These are phyloP conservation scores for Antrodiella citrinella DNA, from an alignment of 768 basidiomycete species.

Conservation along the genomic window DNA sequence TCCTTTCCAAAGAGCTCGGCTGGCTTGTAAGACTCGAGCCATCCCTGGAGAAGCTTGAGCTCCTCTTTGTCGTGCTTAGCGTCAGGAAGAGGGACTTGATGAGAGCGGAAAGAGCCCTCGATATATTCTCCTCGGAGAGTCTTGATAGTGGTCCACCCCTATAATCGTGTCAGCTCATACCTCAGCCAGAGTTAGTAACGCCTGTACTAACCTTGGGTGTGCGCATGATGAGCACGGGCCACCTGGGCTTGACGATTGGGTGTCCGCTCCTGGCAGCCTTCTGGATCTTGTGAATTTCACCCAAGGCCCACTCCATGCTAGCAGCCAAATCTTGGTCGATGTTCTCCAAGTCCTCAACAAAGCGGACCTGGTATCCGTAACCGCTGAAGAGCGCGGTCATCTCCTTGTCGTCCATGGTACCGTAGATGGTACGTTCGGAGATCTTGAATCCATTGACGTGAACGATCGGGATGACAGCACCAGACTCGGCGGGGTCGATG, in stretches of 20 bases:
- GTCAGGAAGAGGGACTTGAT: conserved; percentile 81
- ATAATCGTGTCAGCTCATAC: conserved; percentile 10
- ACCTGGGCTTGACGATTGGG: conserved; percentile 81
- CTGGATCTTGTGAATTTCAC: conserved; percentile 72
- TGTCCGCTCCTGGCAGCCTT: conserved; percentile 66
- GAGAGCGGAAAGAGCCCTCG: conserved; percentile 76
- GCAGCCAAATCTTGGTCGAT: conserved; percentile 77
- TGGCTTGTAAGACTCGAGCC: conserved; percentile 70
- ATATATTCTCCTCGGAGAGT: conserved; percentile 59
- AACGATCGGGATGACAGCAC: conserved; percentile 86
- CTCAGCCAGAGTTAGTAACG: neutral
- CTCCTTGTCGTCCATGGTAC: conserved; percentile 88
- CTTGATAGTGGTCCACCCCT: conserved; percentile 68
- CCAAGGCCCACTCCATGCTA: conserved; percentile 74
- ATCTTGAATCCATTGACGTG: conserved; percentile 90
- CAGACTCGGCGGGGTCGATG: conserved; percentile 83
- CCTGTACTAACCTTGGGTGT: conserved; percentile 64
- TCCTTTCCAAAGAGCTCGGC: no score
- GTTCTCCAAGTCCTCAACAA: conserved; percentile 59
- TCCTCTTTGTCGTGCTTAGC: conserved; percentile 60
- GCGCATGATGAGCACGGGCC: conserved; percentile 81
- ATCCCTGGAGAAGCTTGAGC: conserved; percentile 52
- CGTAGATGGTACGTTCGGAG: conserved; percentile 82
- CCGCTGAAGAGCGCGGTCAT: conserved; percentile 67
- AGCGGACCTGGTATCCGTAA: conserved; percentile 84